A percentile compares a stretch with the other conserved stretches of the same genome.
phyloP scores from a whole-genome alignment of 495 filamentous ascomycete species.

The Amniculicola lignicola region DNA sequence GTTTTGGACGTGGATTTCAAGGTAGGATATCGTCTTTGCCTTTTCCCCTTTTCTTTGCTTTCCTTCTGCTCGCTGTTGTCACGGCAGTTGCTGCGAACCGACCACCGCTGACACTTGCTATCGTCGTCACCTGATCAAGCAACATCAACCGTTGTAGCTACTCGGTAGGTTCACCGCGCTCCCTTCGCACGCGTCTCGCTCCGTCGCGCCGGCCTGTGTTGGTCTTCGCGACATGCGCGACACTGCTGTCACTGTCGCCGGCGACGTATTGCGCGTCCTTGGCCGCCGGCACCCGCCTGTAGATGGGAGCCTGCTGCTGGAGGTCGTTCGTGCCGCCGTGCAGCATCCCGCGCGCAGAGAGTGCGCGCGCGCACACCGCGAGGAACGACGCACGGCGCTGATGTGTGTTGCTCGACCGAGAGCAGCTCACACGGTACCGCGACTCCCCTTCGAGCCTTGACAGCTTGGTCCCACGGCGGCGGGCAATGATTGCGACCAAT shows the following conservation, averaged over 20 bases:
- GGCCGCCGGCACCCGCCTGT: background rate
- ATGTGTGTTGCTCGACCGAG: conserved; percentile 14
- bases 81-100: background rate
- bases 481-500: conserved; percentile 30
- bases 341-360: background rate
- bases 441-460: conserved; percentile 29
- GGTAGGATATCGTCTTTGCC: background rate
- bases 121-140: background rate
- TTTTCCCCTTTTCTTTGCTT: background rate
- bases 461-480: conserved; percentile 32
- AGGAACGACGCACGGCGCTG: conserved; percentile 25
- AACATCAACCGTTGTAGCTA: background rate
- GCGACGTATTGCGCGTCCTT: background rate
- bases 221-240: background rate
- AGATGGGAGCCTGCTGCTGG: background rate
- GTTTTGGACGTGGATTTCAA: background rate
- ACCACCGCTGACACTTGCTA: background rate
- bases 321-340: background rate
- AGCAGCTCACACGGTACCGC: conserved; percentile 17
- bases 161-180: too few relatives aligned
- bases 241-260: background rate
- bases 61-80: background rate
- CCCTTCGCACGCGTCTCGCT: background rate
- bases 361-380: conserved; percentile 7
- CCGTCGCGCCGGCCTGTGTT: background rate